phyloP scores from a whole-genome alignment of 768 basidiomycete genomes.

The Suillus cothurnatus region DNA sequence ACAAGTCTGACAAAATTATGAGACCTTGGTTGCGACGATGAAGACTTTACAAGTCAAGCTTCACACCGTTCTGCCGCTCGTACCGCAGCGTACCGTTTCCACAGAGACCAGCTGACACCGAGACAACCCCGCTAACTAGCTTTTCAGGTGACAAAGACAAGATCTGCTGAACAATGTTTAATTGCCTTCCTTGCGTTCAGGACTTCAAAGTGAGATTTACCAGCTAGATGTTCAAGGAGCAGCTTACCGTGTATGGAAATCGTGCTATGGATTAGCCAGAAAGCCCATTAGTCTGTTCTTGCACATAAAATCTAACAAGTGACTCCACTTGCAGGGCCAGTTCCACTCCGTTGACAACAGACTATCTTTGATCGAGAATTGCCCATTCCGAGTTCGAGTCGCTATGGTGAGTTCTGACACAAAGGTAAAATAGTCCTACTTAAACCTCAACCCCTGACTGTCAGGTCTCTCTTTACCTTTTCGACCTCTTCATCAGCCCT shows the following conservation, averaged over 20 bases:
- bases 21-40: conserved; percentile 10
- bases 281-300: neutral
- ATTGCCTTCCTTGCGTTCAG: neutral
- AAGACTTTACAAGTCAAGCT: neutral
- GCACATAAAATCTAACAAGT: neutral
- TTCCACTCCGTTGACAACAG: conserved; percentile 7
- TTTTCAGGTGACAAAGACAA: neutral
- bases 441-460: conserved; percentile 9
- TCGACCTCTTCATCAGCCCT: conserved; percentile 28
- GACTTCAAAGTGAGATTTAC: neutral
- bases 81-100: conserved; percentile 4
- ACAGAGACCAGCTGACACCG: conserved; percentile 7
- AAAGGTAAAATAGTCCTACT: conserved; percentile 9
- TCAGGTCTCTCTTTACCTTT: conserved; percentile 5
- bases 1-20: neutral
- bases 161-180: too few relatives aligned
- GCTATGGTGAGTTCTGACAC: conserved; percentile 16
- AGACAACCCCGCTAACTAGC: neutral
- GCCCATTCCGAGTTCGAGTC: conserved; percentile 6
- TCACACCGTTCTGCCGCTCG: neutral
- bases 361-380: conserved; percentile 12
- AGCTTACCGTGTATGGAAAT: neutral
- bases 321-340: neutral
- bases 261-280: neutral
- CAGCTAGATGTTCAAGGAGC: neutral